These are phyloP conservation scores for Hyphopichia burtonii DNA, from an alignment of 1,139 yeast genomes.

Conservation along the genomic window DNA sequence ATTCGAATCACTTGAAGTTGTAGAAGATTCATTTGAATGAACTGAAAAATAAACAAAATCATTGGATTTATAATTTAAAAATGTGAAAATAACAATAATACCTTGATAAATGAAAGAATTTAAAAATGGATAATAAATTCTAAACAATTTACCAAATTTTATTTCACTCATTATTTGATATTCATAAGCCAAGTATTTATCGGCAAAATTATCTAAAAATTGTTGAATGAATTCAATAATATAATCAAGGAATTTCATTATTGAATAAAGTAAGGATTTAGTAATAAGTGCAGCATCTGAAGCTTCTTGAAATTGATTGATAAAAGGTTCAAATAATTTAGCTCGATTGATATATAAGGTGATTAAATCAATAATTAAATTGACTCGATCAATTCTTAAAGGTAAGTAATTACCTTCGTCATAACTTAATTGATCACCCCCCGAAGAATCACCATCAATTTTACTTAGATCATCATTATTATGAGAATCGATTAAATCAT, in stretches of 20 bases:
- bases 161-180: conserved; percentile 19
- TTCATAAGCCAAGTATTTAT: conserved; percentile 15
- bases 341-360: conserved; percentile 49
- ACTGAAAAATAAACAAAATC: conserved; percentile 24
- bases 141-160: conserved; percentile 33
- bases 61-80: conserved; percentile 42
- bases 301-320: conserved; percentile 36
- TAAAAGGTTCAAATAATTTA: conserved; percentile 52
- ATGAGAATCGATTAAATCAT: conserved; percentile 1
- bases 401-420: conserved; percentile 24
- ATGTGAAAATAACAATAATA: conserved; percentile 48
- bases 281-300: conserved; percentile 26
- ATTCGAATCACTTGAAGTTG: not conserved
- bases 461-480: conserved; percentile 3
- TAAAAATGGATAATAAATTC: conserved; percentile 44
- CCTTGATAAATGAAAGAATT: conserved; percentile 53
- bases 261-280: conserved; percentile 34
- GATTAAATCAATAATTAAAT: conserved; percentile 44
- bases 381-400: conserved; percentile 30
- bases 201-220: conserved; percentile 18
- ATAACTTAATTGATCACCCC: conserved; percentile 7
- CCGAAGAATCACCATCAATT: conserved; percentile 6
- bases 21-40: not conserved
- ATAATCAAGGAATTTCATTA: conserved; percentile 38
- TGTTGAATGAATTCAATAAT: conserved; percentile 24